Evolutionary conservation across 176 grass and related monocot species (phyloP).

Genomic region (Areca catechu): DNA sequence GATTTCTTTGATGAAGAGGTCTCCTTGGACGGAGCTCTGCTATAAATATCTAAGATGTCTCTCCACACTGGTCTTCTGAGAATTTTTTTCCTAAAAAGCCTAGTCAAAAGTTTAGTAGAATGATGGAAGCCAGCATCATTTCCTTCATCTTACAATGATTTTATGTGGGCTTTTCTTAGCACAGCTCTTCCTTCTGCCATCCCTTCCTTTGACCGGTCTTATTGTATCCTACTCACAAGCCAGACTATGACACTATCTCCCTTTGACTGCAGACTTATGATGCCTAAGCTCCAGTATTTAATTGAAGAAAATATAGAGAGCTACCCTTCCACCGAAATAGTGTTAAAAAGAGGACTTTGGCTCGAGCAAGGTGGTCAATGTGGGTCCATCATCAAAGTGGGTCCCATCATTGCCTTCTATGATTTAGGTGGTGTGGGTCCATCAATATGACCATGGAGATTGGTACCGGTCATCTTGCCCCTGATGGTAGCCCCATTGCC

Average conservation of each 20-base stretch:
- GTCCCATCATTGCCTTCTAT: too few relatives aligned
- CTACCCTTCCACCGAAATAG: slow-evolving; percentile 9
- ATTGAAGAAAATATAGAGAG: slow-evolving; percentile 10
- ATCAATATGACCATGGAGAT: too few relatives aligned
- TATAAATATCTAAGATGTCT: too few relatives aligned
- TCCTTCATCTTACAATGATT: neutral
- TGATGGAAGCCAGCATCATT: slow-evolving; percentile 3
- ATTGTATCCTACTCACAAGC: slow-evolving; percentile 10
- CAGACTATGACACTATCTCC: slow-evolving; percentile 16
- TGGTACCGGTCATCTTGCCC: too few relatives aligned
- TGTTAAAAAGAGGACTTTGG: slow-evolving; percentile 1
- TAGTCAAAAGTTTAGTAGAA: slow-evolving; percentile 11
- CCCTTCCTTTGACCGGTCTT: slow-evolving; percentile 22
- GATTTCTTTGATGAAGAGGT: too few relatives aligned
- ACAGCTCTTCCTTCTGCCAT: neutral
- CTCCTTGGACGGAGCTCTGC: too few relatives aligned
- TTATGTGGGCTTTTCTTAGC: neutral
- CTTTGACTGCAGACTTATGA: slow-evolving; percentile 18
- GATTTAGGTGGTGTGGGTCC: too few relatives aligned
- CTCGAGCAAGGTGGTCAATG: too few relatives aligned
- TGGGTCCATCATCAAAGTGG: too few relatives aligned
- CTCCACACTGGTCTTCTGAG: too few relatives aligned
- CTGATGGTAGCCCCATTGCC: too few relatives aligned
- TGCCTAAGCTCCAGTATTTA: slow-evolving; percentile 1
- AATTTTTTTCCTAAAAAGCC: neutral